Base-by-base conservation (phyloP, 352 stramenopile genomes). In the Blastocystis sp. region DNA sequence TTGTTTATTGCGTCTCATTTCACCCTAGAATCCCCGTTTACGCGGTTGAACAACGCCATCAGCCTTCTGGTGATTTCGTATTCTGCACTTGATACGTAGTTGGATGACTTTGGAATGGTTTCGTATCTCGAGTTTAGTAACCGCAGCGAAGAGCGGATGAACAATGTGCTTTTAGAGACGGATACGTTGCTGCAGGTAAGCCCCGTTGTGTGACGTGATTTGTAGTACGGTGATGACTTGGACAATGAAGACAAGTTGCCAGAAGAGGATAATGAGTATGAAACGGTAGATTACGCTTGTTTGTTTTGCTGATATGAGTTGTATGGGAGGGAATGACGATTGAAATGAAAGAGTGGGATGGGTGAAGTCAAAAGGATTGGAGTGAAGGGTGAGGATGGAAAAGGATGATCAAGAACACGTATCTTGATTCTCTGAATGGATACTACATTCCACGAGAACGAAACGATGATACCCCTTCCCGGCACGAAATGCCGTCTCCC, bases 101-200 rank as follows among this genome's bases (percentile, higher is more conserved):
- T 88, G 78, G 78, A 88, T 51, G 78, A 88, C 37, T 88, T 88
- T 65, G 65, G 78, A 21, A 88, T 88, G 78, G 78, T 88, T 1
- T 74, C 78, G 10, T 88, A 78, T 62, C 31, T 88, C n/a, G 78
- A 88, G 35, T 88, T 71, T 39, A 88, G 78, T 12, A 88, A 45
- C 59, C 65, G 65, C 13, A 65, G 62, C 62, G 78, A 88, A n/a
- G 78, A 88, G 19, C 33, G 60, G 65, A 71, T 88, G 65, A 63
- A 74, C 45, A 31, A 37, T 24, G 78, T 88, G 41, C 41, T 88
- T 24, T 60, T 88, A n/a, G 62, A 88, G 31, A 88, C 78, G 10
- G 78, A 88, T 80, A 88, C 31, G 3, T n/a, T 88, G 6, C n/a
- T 88, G 26, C 78, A 88, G 35, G 63, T 74, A 39, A 29, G 24